Percentiles rank a stretch among this genome's conserved stretches.
Evolutionary conservation across 306 rosid genomes (phyloP).

Genomic region (Canavalia ensiformis): DNA sequence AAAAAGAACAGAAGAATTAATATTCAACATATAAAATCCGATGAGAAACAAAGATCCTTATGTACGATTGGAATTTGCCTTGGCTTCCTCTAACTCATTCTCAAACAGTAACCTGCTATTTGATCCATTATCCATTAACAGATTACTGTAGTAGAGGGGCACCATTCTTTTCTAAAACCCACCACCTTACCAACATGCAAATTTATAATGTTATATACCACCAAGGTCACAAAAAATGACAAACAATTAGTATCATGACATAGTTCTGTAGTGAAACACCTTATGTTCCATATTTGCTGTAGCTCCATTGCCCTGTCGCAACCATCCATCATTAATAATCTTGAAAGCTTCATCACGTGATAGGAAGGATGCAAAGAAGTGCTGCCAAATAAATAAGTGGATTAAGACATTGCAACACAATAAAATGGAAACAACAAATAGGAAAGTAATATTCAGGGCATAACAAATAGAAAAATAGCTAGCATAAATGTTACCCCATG

Average conservation of each 20-base stretch:
- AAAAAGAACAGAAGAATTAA: conserved; percentile 23
- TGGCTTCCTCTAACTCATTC: conserved; percentile 16
- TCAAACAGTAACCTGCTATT: conserved; percentile 6
- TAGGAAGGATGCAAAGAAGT: conserved; percentile 91
- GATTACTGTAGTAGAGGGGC: conserved; percentile 11
- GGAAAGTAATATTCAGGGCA: conserved; percentile 28
- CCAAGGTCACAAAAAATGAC: conserved; percentile 32
- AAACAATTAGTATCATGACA: conserved; percentile 29
- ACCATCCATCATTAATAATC: conserved; percentile 87
- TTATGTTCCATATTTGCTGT: conserved; percentile 62
- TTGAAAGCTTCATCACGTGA: conserved; percentile 96
- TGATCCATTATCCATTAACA: conserved; percentile 3
- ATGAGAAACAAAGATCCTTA: neutral
- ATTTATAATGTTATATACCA: conserved; percentile 5
- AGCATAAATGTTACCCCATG: conserved; percentile 32
- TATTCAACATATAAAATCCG: conserved; percentile 35
- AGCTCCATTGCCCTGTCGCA: conserved; percentile 57
- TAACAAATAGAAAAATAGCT: conserved; percentile 37
- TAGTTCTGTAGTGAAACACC: conserved; percentile 53
- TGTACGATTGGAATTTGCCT: conserved; percentile 5
- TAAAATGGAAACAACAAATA: conserved; percentile 32
- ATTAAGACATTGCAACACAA: conserved; percentile 48
- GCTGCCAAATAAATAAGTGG: conserved; percentile 62
- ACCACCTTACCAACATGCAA: neutral
- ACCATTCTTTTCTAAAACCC: conserved; percentile 17